Conservation (phyloP, 2,329 filamentous ascomycete species). For the Cladorrhinum sp. region DNA sequence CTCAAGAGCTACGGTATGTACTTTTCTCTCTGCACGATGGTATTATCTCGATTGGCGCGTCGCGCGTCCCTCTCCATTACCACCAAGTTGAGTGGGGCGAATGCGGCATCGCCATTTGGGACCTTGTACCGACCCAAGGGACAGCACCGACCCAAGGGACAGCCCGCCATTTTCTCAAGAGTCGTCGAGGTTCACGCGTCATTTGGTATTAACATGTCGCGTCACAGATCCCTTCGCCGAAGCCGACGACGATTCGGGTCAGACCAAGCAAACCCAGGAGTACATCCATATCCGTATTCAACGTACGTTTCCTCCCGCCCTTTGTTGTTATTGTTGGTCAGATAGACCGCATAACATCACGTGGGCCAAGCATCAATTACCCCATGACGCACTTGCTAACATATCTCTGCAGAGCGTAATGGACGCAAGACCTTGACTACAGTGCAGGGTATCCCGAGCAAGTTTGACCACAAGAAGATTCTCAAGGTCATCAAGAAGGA, state of each 20-base stretch:
- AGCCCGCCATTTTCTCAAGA: background rate
- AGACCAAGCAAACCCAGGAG: slow-evolving; percentile 92
- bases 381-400: background rate
- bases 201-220: slow-evolving; percentile 17
- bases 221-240: slow-evolving; percentile 97
- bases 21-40: slow-evolving; percentile 25
- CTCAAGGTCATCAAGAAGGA: slow-evolving; percentile 99
- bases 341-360: background rate
- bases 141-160: background rate
- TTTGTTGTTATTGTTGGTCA: slow-evolving; percentile 7
- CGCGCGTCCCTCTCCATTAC: background rate
- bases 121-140: background rate
- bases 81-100: background rate
- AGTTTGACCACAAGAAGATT: slow-evolving; percentile 99
- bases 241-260: slow-evolving; percentile 98
- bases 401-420: slow-evolving; percentile 80
- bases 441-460: slow-evolving; percentile 96
- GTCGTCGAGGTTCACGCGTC: background rate
- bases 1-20: slow-evolving; percentile 92
- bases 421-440: slow-evolving; percentile 99
- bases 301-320: slow-evolving; percentile 60
- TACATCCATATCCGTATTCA: slow-evolving; percentile 99
- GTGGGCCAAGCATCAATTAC: background rate
- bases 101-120: background rate
- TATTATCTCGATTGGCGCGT: background rate